phyloP scores from a whole-genome alignment of 2,329 filamentous ascomycete species.

The Colletotrichum cordylinicola region DNA sequence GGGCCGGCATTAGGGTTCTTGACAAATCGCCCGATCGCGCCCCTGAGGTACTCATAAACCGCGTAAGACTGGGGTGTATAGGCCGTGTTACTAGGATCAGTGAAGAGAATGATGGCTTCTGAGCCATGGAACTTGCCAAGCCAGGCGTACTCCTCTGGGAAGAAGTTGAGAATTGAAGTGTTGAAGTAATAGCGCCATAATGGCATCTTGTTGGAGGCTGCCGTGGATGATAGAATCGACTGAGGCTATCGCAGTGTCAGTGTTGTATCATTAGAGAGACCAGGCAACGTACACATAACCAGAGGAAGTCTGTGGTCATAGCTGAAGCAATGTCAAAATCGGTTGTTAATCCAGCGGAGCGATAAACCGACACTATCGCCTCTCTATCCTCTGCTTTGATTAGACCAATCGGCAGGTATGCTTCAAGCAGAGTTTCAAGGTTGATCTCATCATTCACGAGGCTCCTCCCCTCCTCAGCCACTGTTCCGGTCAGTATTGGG shows the following conservation, averaged over 20 bases:
- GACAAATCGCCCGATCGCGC: conserved; percentile 28
- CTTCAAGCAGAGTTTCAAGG: conserved; percentile 23
- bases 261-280: neutral
- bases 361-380: conserved; percentile 25
- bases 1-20: conserved; percentile 27
- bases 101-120: conserved; percentile 30
- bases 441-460: conserved; percentile 28
- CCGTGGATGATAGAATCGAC: conserved; percentile 25
- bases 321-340: conserved; percentile 30
- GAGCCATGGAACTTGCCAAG: conserved; percentile 31
- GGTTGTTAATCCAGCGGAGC: neutral
- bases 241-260: conserved; percentile 25
- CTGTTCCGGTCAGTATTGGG: conserved; percentile 29
- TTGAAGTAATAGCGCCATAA: conserved; percentile 34
- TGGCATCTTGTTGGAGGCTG: conserved; percentile 22
- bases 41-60: conserved; percentile 28
- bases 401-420: conserved; percentile 16
- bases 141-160: conserved; percentile 25
- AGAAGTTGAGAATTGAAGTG: conserved; percentile 24
- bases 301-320: conserved; percentile 32
- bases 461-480: conserved; percentile 28
- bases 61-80: conserved; percentile 27
- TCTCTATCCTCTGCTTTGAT: neutral
- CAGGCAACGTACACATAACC: conserved; percentile 29
- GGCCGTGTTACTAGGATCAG: conserved; percentile 17